Evolutionary conservation across 441 rosid genomes (phyloP).

Genomic region (Breynia disticha): DNA sequence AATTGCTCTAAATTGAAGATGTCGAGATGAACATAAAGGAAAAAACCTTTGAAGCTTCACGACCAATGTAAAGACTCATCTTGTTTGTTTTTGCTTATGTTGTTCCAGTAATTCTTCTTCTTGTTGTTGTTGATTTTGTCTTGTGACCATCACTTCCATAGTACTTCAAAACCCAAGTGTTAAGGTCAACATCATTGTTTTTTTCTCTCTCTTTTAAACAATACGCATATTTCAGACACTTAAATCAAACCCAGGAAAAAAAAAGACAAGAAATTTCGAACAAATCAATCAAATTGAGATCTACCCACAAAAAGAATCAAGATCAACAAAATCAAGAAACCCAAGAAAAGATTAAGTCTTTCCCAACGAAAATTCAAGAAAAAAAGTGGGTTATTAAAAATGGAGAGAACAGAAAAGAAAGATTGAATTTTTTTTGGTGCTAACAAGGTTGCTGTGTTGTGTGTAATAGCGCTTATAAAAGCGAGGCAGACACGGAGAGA

Average conservation of each 20-base stretch:
- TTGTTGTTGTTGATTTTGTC: conserved; percentile 9
- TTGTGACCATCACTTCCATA: conserved; percentile 49
- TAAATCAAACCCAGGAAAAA: conserved; percentile 1
- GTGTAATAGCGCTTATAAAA: conserved; percentile 30
- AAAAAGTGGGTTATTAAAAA: neutral
- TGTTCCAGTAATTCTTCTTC: neutral
- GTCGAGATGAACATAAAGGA: neutral
- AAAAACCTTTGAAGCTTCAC: neutral
- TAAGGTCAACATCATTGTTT: conserved; percentile 38
- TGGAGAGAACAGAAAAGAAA: neutral
- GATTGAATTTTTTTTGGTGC: neutral
- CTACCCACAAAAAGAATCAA: neutral
- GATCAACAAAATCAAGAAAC: conserved; percentile 5
- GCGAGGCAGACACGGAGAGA: conserved; percentile 66
- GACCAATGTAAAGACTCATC: neutral
- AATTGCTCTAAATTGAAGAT: neutral
- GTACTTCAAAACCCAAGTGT: conserved; percentile 34
- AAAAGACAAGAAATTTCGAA: neutral
- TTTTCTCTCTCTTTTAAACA: neutral
- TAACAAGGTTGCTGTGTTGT: neutral
- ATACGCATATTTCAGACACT: neutral
- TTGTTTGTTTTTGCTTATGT: neutral
- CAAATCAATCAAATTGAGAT: neutral
- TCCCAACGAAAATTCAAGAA: neutral
- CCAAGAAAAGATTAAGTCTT: neutral